Conservation (phyloP, 2,329 filamentous ascomycete genomes). For the Knufia fluminis region DNA sequence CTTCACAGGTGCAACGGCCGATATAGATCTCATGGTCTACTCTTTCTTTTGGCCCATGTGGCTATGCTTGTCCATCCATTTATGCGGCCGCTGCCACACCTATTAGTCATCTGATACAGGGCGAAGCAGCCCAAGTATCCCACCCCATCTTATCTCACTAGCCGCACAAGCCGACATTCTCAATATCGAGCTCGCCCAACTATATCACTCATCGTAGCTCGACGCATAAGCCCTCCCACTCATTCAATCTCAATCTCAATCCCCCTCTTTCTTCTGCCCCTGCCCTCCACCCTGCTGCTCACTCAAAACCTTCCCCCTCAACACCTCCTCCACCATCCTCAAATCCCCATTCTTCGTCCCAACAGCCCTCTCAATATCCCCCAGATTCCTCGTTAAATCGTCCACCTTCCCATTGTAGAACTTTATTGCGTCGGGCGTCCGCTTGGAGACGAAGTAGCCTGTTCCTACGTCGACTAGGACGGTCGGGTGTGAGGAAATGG, state of each 20-base stretch:
- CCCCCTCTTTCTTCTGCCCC: constrained; percentile 21
- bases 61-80: too few species aligned
- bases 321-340: constrained; percentile 74
- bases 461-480: constrained; percentile 91
- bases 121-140: too few species aligned
- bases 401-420: constrained; percentile 63
- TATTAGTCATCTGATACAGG: too few species aligned
- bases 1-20: too few species aligned
- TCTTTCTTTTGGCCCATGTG: too few species aligned
- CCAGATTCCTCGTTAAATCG: constrained; percentile 54
- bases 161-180: too few species aligned
- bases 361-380: constrained; percentile 59
- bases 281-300: constrained; percentile 27
- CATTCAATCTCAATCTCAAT: constrained; percentile 21
- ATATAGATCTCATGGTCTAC: too few species aligned
- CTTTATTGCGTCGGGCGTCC: constrained; percentile 49
- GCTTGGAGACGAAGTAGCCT: constrained; percentile 89
- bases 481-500: constrained; percentile 48
- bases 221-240: too few species aligned
- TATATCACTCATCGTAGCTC: too few species aligned
- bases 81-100: too few species aligned
- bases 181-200: too few species aligned
- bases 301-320: constrained; percentile 44
- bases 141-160: too few species aligned
- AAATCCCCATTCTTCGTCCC: constrained; percentile 74